phyloP scores from a whole-genome alignment of 176 grass and related monocot species.

The Carex littledalei region DNA sequence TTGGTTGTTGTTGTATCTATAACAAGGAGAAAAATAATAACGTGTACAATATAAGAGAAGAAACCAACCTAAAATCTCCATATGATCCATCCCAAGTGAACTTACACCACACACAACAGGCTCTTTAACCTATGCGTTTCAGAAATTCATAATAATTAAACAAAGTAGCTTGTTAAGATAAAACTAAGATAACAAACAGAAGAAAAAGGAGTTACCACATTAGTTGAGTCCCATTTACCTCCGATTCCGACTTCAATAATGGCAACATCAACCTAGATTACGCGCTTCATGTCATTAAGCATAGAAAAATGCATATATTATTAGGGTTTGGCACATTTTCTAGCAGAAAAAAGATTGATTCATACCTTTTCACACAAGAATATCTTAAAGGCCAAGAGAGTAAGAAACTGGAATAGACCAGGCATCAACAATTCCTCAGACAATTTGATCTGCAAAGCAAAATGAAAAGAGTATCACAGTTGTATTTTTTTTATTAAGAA shows the following conservation, averaged over 20 bases:
- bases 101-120: slow-evolving; percentile 85
- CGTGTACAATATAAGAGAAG: background rate
- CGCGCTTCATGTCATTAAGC: background rate
- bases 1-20: background rate
- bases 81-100: slow-evolving; percentile 83
- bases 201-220: slow-evolving; percentile 47
- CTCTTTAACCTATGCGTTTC: slow-evolving; percentile 56
- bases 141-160: background rate
- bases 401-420: slow-evolving; percentile 39
- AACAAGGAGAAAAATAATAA: slow-evolving; percentile 11
- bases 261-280: slow-evolving; percentile 77
- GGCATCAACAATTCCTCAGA: slow-evolving; percentile 31
- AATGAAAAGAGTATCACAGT: background rate
- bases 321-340: background rate
- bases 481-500: background rate
- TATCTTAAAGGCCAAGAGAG: slow-evolving; percentile 69
- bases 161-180: background rate
- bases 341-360: background rate
- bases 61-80: slow-evolving; percentile 79
- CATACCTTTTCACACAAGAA: slow-evolving; percentile 79
- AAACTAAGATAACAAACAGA: background rate
- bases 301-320: background rate
- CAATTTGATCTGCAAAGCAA: slow-evolving; percentile 31
- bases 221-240: slow-evolving; percentile 92
- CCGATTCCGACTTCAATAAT: slow-evolving; percentile 94